Evolutionary conservation across 202 grass and related monocot genomes (phyloP).

Genomic region (Tripidium arundinaceum): DNA sequence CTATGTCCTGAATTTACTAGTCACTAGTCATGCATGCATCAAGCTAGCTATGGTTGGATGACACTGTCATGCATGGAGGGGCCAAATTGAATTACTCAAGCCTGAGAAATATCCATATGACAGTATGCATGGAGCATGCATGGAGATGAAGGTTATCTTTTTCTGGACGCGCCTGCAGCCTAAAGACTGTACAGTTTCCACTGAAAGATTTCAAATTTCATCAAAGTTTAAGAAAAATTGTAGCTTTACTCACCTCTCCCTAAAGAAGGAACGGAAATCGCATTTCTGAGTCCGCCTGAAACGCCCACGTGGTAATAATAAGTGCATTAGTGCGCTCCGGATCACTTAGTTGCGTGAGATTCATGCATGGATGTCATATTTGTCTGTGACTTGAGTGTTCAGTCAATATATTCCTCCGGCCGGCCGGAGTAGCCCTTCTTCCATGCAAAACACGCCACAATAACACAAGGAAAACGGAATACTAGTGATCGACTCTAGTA

Average conservation of each 20-base stretch:
- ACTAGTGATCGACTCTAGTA: neutral
- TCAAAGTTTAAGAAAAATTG: too few species aligned
- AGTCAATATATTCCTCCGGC: neutral
- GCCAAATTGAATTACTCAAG: neutral
- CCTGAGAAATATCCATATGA: neutral
- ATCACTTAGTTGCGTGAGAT: neutral
- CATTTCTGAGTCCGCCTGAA: too few species aligned
- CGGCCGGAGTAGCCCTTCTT: neutral
- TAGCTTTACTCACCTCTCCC: too few species aligned
- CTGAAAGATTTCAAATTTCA: too few species aligned
- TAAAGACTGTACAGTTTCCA: too few species aligned
- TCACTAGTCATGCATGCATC: too few species aligned
- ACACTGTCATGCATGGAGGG: neutral
- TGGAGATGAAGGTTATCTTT: neutral
- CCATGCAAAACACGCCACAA: neutral
- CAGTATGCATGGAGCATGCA: neutral
- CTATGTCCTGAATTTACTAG: conserved; percentile 10
- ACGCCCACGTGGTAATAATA: too few species aligned
- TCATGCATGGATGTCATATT: neutral
- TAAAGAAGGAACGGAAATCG: too few species aligned
- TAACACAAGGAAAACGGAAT: too few species aligned
- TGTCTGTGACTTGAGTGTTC: neutral
- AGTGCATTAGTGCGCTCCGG: too few species aligned
- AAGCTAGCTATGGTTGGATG: too few species aligned
- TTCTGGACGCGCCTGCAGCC: neutral